Conservation (phyloP, 495 filamentous ascomycete species). For the Filosporella fistucella region DNA sequence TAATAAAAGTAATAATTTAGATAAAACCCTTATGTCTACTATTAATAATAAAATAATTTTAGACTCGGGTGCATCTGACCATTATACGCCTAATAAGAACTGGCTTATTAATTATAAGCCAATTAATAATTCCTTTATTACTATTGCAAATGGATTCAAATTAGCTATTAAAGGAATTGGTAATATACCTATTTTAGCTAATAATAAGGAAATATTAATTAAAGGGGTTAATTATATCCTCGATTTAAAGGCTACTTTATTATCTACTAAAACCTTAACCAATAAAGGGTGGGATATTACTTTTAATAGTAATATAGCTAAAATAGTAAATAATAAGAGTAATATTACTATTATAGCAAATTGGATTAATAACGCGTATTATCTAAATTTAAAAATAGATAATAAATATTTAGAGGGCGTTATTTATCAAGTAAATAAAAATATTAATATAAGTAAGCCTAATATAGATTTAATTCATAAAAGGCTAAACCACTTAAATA, state of each 20-base stretch:
- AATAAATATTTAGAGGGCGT: constrained; percentile 1
- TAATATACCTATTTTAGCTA: constrained; percentile 8
- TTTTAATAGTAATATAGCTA: constrained; percentile 7
- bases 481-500: constrained; percentile 10
- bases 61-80: constrained; percentile 5
- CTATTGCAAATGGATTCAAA: constrained; percentile 2
- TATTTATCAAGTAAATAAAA: constrained; percentile 4
- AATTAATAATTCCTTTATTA: constrained; percentile 1
- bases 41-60: constrained; percentile 5
- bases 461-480: constrained; percentile 10
- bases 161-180: constrained; percentile 3
- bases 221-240: constrained; percentile 9
- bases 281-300: constrained; percentile 7
- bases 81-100: constrained; percentile 11
- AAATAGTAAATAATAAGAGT: not conserved
- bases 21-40: not conserved
- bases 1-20: not conserved
- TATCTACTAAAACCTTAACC: constrained; percentile 5
- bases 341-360: constrained; percentile 4
- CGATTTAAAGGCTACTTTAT: constrained; percentile 9
- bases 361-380: constrained; percentile 9
- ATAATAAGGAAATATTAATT: constrained; percentile 11
- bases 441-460: not conserved
- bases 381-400: constrained; percentile 6
- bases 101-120: constrained; percentile 11